A percentile compares a stretch with the other conserved stretches of the same genome.
phyloP scores from a whole-genome alignment of 2,329 filamentous ascomycete genomes.

The Paecilomyces formosus region DNA sequence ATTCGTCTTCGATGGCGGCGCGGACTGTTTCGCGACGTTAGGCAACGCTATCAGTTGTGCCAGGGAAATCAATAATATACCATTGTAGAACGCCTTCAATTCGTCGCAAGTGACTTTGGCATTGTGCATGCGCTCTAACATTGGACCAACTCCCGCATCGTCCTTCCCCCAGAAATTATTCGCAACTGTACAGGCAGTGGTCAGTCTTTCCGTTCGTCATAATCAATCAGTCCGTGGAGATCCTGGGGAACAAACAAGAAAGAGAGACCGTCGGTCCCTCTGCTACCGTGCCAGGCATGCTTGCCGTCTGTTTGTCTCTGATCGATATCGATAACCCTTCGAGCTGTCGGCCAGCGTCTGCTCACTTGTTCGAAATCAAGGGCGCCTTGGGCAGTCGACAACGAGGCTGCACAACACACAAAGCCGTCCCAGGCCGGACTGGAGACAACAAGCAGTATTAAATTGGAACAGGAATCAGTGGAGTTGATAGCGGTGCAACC shows the following conservation, averaged over 20 bases:
- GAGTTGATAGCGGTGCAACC: slow-evolving; percentile 10
- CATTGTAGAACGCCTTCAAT: slow-evolving; percentile 79
- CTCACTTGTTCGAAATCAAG: slow-evolving; percentile 16
- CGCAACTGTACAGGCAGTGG: slow-evolving; percentile 60
- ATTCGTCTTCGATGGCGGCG: slow-evolving; percentile 93
- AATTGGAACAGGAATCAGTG: slow-evolving; percentile 12
- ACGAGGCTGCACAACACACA: background rate
- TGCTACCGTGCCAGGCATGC: slow-evolving; percentile 55
- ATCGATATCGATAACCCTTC: slow-evolving; percentile 7
- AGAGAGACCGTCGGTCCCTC: slow-evolving; percentile 60
- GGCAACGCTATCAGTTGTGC: background rate
- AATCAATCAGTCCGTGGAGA: background rate
- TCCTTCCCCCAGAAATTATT: slow-evolving; percentile 99
- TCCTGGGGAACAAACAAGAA: slow-evolving; percentile 48
- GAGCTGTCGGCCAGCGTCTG: slow-evolving; percentile 30
- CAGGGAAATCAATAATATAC: slow-evolving; percentile 44
- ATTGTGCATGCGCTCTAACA: slow-evolving; percentile 89
- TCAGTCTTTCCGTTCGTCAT: slow-evolving; percentile 1
- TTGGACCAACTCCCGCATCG: slow-evolving; percentile 85
- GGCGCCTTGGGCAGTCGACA: background rate
- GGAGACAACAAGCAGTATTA: background rate
- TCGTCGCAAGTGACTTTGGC: slow-evolving; percentile 95
- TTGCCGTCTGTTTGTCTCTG: slow-evolving; percentile 11
- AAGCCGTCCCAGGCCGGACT: slow-evolving; percentile 2
- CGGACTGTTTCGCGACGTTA: slow-evolving; percentile 51